Evolutionary conservation across 768 basidiomycete species (phyloP), one percentile per base, ranked within the genome.

Genomic region (Austroboletus eburneus): DNA sequence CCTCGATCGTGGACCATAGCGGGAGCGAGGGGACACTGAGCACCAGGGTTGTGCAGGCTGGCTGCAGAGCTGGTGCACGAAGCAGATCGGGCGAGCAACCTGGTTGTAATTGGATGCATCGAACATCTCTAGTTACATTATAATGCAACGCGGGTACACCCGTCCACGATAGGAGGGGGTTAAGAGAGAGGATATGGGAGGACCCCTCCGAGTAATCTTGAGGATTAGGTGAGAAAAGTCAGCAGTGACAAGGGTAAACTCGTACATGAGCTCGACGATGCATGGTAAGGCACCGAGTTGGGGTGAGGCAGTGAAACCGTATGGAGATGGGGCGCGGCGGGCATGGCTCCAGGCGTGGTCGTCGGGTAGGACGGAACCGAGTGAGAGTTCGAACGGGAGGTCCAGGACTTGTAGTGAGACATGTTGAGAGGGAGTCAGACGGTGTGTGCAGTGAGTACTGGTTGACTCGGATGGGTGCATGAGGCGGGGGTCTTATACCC

Each of bases 251-350:
- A 16, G 3, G 21, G 34, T 36, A 34, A 5, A 20, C 23, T 18
- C 65, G 5, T 48, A 67, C 65, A 39, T 5, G 61, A 43, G 14
- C 43, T 21, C 17, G 57, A 45, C 30, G 49, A 50, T 7, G 48
- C 25, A 30, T 63, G 23, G n/a, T 18, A 24, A 3, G 52, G 50
- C 14, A 57, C 39, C 8, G 66, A 53, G 35, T 66, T 66, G 10
- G 64, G 64, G 42, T 66, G 66, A 9, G 64, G 64, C 16, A 66
- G 25, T 13, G 66, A 59, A 5, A 66, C 64, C 3, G 64, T 57
- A 14, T 45, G 53, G 25, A 64, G 37, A 23, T 57, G 62, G 1
- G 66, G 64, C 3, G 64, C 51, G 27, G 50, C 9, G 0, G 64
- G 64, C 38, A 51, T 59, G 17, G 56, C 52, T 5, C 50, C 57